phyloP scores from a whole-genome alignment of 2,329 filamentous ascomycete genomes.

The Penicillium olsonii region DNA sequence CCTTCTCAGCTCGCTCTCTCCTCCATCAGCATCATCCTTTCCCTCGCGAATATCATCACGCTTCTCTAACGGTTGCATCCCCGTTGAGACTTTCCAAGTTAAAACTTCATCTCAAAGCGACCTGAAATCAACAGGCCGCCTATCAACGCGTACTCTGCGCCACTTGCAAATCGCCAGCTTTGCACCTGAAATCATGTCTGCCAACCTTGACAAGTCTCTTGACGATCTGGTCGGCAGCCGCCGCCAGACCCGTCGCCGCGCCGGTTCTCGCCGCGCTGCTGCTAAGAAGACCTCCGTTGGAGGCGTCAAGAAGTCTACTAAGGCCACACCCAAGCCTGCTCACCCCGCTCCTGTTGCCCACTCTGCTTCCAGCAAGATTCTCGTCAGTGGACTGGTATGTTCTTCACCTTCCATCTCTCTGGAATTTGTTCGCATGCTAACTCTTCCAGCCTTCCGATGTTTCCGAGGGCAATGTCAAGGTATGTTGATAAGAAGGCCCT shows the following conservation, averaged over 20 bases:
- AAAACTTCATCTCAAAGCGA: conserved; percentile 18
- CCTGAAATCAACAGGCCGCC: conserved; percentile 2
- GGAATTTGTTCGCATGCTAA: conserved; percentile 47
- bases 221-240: conserved; percentile 92
- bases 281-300: conserved; percentile 68
- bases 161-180: conserved; percentile 19
- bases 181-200: conserved; percentile 67
- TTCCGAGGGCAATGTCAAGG: conserved; percentile 97
- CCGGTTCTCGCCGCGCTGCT: conserved; percentile 45
- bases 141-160: conserved; percentile 10
- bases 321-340: conserved; percentile 51
- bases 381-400: conserved; percentile 97
- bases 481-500: conserved; percentile 92
- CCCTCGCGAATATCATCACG: not conserved
- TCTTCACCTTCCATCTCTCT: conserved; percentile 1
- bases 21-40: conserved; percentile 3
- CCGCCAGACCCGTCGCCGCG: conserved; percentile 55
- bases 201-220: conserved; percentile 94
- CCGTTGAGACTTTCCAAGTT: not conserved
- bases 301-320: conserved; percentile 75
- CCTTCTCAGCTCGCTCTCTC: conserved; percentile 7
- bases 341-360: conserved; percentile 65
- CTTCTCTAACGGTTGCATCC: not conserved
- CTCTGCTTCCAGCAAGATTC: conserved; percentile 86
- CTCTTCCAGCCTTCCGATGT: conserved; percentile 82